A percentile compares a stretch with the other conserved stretches of the same genome.
phyloP scores from a whole-genome alignment of 345 rosid genomes.

The Eucalyptus brandiana region DNA sequence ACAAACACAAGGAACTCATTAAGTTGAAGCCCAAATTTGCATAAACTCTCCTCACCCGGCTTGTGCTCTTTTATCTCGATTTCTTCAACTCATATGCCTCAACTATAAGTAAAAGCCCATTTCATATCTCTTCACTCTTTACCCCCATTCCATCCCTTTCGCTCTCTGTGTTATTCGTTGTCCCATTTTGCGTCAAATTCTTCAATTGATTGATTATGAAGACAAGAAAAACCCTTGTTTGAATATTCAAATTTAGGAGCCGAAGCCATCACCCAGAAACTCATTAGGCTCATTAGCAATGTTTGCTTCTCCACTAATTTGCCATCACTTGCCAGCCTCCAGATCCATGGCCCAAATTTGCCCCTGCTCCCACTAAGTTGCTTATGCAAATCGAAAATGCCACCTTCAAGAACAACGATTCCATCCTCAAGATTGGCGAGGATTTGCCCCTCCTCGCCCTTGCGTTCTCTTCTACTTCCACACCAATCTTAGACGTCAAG shows the following conservation, averaged over 20 bases:
- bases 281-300: slow-evolving; percentile 38
- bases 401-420: slow-evolving; percentile 59
- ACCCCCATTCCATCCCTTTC: not conserved
- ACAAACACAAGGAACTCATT: not conserved
- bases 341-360: slow-evolving; percentile 73
- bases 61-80: not conserved
- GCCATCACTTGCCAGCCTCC: slow-evolving; percentile 36
- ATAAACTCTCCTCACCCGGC: not conserved
- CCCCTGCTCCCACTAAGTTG: slow-evolving; percentile 66
- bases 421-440: slow-evolving; percentile 72
- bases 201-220: not conserved
- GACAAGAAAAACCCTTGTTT: slow-evolving; percentile 11
- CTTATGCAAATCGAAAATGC: slow-evolving; percentile 57
- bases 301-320: slow-evolving; percentile 57
- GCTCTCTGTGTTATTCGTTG: not conserved
- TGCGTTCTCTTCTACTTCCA: slow-evolving; percentile 1
- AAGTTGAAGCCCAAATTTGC: not conserved
- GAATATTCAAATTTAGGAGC: not conserved
- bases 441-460: slow-evolving; percentile 19
- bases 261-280: not conserved
- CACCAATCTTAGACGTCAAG: slow-evolving; percentile 12
- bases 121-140: not conserved
- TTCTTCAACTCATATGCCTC: not conserved
- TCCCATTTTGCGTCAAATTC: not conserved
- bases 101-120: not conserved